phyloP scores from a whole-genome alignment of 495 filamentous ascomycete species.

The Polyplosphaeria fusca region DNA sequence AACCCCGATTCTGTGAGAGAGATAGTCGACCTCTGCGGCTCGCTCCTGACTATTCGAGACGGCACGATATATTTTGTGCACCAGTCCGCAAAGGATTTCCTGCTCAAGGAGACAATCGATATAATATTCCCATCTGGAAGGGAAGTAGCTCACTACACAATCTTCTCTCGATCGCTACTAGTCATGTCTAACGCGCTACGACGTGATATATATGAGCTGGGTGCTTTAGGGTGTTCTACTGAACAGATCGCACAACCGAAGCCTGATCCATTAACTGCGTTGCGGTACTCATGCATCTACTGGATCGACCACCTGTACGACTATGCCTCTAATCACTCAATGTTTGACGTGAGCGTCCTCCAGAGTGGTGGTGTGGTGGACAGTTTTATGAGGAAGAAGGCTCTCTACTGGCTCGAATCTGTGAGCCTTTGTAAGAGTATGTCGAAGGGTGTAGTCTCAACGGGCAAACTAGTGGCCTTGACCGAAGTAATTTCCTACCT shows the following conservation, averaged over 20 bases:
- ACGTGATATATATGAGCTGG: no score
- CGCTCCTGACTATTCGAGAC: slow-evolving; percentile 29
- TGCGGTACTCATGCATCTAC: no score
- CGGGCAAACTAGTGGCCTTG: slow-evolving; percentile 12
- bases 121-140: no score
- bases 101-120: no score
- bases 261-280: slow-evolving; percentile 2
- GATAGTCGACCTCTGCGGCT: slow-evolving; percentile 20
- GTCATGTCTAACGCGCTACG: no score
- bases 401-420: slow-evolving; percentile 48
- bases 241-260: slow-evolving; percentile 5
- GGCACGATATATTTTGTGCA: no score
- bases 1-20: slow-evolving; percentile 15
- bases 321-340: slow-evolving; percentile 7
- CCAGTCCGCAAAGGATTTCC: no score
- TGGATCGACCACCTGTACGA: slow-evolving; percentile 1
- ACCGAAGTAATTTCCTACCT: slow-evolving; percentile 12
- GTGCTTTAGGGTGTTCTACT: slow-evolving; percentile 12
- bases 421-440: slow-evolving; percentile 38
- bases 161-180: slow-evolving; percentile 34
- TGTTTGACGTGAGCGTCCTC: slow-evolving; percentile 12
- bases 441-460: no score
- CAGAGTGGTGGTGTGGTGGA: no score
- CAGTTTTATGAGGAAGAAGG: slow-evolving; percentile 43
- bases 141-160: slow-evolving; percentile 20